Conservation (phyloP, 371 early-diverging fungal genomes). For the Mortierella sp. region DNA sequence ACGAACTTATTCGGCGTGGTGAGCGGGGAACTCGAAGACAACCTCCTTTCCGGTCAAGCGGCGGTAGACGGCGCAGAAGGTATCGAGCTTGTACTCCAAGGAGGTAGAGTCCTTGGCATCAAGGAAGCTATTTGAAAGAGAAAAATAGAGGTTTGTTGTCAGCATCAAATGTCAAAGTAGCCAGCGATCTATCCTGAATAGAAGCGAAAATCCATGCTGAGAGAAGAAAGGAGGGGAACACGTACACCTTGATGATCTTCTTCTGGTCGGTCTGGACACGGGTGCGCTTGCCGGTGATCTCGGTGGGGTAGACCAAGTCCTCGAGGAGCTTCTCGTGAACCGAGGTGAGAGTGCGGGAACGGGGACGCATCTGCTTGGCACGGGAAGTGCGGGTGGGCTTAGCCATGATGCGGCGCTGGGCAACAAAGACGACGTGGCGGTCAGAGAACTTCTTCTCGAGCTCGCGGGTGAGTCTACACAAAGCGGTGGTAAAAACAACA, state of each 20-base stretch:
- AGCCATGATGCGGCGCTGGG: constrained; percentile 95
- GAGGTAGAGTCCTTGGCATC: constrained; percentile 97
- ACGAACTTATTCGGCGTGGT: constrained; percentile 70
- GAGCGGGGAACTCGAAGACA: constrained; percentile 94
- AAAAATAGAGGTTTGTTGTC: neutral
- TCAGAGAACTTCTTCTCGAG: constrained; percentile 99
- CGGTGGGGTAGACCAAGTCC: constrained; percentile 98
- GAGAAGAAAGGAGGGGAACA: constrained; percentile 6
- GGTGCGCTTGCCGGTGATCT: constrained; percentile 97
- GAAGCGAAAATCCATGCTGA: neutral
- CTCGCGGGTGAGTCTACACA: constrained; percentile 89
- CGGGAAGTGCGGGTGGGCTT: constrained; percentile 92
- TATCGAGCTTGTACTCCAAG: constrained; percentile 98
- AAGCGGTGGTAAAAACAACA: neutral
- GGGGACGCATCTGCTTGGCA: constrained; percentile 93
- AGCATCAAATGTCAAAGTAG: constrained; percentile 14
- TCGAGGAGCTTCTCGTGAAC: constrained; percentile 97
- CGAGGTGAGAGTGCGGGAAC: constrained; percentile 95
- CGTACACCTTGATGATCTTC: constrained; percentile 94
- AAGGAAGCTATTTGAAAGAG: constrained; percentile 75
- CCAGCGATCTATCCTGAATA: neutral
- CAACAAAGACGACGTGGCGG: constrained; percentile 96
- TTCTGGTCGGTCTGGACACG: constrained; percentile 96
- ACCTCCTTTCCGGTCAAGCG: constrained; percentile 98
- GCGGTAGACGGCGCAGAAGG: constrained; percentile 96